A percentile compares a stretch with the other conserved stretches of the same genome.
Evolutionary conservation across 192 early-diverging fungal genomes (phyloP).

Genomic region (Rhizoclosmatium sp.): DNA sequence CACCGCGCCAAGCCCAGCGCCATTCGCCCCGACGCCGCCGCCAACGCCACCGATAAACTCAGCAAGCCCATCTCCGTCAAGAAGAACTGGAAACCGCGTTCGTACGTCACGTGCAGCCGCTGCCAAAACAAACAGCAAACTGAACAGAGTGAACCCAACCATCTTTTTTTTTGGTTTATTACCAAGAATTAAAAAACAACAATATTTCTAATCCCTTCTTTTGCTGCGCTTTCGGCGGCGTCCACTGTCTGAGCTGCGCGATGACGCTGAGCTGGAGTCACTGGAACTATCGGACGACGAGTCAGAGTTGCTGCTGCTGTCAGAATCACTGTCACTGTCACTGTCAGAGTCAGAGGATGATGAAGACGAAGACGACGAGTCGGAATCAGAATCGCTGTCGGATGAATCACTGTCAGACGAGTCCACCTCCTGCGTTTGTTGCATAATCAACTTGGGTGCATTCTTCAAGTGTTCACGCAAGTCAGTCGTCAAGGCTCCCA

Average conservation of each 20-base stretch:
- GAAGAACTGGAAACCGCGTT: neutral
- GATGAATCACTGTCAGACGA: constrained; percentile 43
- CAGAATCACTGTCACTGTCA: neutral
- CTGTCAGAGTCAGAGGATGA: constrained; percentile 21
- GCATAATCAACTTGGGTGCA: constrained; percentile 75
- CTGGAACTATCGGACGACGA: neutral
- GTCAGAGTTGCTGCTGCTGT: neutral
- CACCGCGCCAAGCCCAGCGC: neutral
- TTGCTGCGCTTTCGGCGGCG: neutral
- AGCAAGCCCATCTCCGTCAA: neutral
- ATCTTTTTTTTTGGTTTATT: neutral
- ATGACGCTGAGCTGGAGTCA: neutral
- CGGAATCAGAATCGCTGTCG: constrained; percentile 23
- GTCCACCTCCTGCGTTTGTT: constrained; percentile 60
- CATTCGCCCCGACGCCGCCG: neutral
- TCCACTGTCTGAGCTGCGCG: too few relatives aligned
- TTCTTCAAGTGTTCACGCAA: constrained; percentile 86
- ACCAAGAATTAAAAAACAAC: neutral
- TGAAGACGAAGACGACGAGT: constrained; percentile 24
- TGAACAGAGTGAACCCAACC: neutral
- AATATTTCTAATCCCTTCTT: neutral
- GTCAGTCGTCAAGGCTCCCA: constrained; percentile 92
- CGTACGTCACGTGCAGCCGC: constrained; percentile 2
- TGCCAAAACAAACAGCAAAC: neutral
- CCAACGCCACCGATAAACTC: neutral